Evolutionary conservation across 257 asterid species (phyloP).

Genomic region (Fraxinus pennsylvanica): DNA sequence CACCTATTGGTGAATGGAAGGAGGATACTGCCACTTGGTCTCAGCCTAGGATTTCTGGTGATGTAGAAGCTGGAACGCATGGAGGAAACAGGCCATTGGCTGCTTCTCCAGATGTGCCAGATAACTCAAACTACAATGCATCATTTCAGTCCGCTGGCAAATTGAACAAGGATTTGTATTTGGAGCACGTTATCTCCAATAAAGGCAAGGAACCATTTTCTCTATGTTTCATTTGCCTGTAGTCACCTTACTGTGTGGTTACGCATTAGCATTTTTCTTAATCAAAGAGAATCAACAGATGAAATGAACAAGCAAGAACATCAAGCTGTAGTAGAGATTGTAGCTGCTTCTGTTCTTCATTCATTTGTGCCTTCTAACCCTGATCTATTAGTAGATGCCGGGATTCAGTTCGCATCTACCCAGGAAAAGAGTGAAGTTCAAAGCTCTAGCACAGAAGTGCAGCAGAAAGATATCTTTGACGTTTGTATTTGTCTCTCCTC

Average conservation of each 20-base stretch:
- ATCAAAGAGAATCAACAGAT: constrained; percentile 61
- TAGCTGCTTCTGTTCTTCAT: constrained; percentile 86
- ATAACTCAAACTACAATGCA: constrained; percentile 54
- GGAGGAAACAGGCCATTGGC: constrained; percentile 37
- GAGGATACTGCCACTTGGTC: constrained; percentile 39
- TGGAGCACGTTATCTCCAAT: constrained; percentile 48
- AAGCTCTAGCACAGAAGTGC: constrained; percentile 47
- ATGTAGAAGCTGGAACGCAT: constrained; percentile 36
- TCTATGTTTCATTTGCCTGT: not conserved
- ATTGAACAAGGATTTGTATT: constrained; percentile 40
- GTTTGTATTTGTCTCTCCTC: constrained; percentile 39
- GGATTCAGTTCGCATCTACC: constrained; percentile 45
- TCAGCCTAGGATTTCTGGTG: constrained; percentile 45
- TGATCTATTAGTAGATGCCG: constrained; percentile 37
- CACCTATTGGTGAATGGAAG: constrained; percentile 45
- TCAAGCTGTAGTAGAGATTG: constrained; percentile 92
- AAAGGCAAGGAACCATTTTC: constrained; percentile 45
- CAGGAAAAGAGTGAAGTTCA: constrained; percentile 48
- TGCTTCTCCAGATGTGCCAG: constrained; percentile 45
- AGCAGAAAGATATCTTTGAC: constrained; percentile 55
- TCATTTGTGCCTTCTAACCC: constrained; percentile 52
- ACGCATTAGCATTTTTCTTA: constrained; percentile 21
- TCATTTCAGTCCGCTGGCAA: constrained; percentile 42
- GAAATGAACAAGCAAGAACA: constrained; percentile 84
- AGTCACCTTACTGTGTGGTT: constrained; percentile 6